Base-by-base conservation (phyloP, 2,329 filamentous ascomycete species). In the Colletotrichum eremochloae region DNA sequence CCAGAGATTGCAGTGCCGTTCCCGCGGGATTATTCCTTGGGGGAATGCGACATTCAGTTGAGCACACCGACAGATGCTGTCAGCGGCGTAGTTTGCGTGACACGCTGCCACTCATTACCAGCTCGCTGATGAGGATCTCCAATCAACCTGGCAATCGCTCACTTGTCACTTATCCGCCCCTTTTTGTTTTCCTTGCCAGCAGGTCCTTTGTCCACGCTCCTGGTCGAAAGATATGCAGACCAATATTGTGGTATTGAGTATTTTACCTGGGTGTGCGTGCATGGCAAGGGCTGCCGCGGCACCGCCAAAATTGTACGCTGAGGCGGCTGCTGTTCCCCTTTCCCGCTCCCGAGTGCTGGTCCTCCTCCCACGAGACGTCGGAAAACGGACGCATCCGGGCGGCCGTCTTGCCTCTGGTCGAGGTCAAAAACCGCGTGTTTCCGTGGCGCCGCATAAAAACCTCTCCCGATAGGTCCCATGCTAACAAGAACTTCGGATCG, bases 61-160 rank as follows among this genome's bases (percentile, higher is more conserved):
- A 53, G 20, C 60, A 58, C 52, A 67, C 63, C 55, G 48, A 62
- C 50, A 46, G 15, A 60, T 64, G 46, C 46, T 40, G 60, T 72
- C 66, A 72, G 69, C 69, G 69, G 69, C 69, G 66, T 48, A 44
- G 48, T 40, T 31, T 64, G 53, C 46, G 52, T 33, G 42, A 42
- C 11, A 9, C 61, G 60, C 53, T 55, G 68, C 58, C 29, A 31
- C 63, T 31, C 38, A 29, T 62, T 29, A 18, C 44, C 69, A 60
- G 60, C 60, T 64, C 33, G 60, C 65, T 69, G 69, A 69, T 72
- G 46, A 64, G 15, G 60, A 69, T 69, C 69, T 61, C 44, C 60
- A 33, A 44, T 48, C 66, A 50, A 46, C 52, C 42, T 15, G 60
- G 61, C 52, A 48, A 64, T 69, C 60, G 36, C 66, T 72, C 53